phyloP scores from a whole-genome alignment of 2,329 filamentous ascomycete species.

The Alternaria ethzedia region DNA sequence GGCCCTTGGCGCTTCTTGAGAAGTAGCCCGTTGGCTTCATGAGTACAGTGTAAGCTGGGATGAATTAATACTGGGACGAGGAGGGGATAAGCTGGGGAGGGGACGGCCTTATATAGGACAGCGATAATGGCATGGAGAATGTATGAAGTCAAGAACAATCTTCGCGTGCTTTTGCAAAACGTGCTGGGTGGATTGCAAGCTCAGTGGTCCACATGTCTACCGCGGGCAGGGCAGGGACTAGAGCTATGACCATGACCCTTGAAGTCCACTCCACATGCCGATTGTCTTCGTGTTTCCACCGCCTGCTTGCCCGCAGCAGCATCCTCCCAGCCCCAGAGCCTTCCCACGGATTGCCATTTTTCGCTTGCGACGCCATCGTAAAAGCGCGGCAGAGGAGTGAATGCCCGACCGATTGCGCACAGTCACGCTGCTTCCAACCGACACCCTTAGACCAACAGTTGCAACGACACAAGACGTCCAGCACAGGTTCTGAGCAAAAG shows the following conservation, averaged over 20 bases:
- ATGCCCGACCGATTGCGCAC: background rate
- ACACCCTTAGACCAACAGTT: background rate
- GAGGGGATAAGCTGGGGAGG: background rate
- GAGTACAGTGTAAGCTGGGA: conserved; percentile 20
- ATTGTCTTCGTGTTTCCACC: background rate
- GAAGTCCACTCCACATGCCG: conserved; percentile 12
- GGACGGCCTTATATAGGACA: background rate
- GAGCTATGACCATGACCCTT: conserved; percentile 32
- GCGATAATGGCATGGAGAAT: conserved; percentile 22
- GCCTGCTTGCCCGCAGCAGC: background rate
- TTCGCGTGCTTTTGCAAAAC: background rate
- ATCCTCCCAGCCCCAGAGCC: background rate
- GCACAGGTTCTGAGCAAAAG: background rate
- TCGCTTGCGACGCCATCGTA: background rate
- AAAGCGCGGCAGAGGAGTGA: background rate
- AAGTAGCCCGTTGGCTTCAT: conserved; percentile 18
- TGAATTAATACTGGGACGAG: conserved; percentile 15
- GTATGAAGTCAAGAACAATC: background rate
- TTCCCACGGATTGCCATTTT: background rate
- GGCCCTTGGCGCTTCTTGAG: conserved; percentile 20
- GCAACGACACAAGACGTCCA: background rate
- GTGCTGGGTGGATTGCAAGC: background rate
- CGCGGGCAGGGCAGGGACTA: background rate
- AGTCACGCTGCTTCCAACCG: background rate
- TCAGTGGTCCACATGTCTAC: background rate